A percentile compares a stretch with the other conserved stretches of the same genome.
phyloP scores from a whole-genome alignment of 2,329 filamentous ascomycete species.

The Penicillium crustosum region DNA sequence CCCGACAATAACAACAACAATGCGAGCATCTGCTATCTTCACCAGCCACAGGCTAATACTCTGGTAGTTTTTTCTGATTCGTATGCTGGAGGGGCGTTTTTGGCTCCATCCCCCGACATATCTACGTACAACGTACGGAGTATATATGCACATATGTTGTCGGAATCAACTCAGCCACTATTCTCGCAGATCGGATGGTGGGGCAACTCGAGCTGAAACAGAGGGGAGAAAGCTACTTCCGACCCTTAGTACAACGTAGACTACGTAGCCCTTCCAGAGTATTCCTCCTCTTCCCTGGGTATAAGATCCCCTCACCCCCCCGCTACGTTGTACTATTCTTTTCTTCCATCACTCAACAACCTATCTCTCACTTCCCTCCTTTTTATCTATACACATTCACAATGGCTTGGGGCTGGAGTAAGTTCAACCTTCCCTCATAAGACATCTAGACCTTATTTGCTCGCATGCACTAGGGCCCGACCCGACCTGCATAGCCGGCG shows the following conservation, averaged over 20 bases:
- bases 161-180: conserved; percentile 15
- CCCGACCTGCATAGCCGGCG: conserved; percentile 5
- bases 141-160: not conserved
- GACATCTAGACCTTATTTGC: not conserved
- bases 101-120: not conserved
- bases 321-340: not conserved
- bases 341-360: conserved; percentile 7
- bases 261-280: conserved; percentile 18
- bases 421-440: conserved; percentile 11
- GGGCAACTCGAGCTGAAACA: conserved; percentile 20
- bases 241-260: not conserved
- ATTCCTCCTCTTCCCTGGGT: conserved; percentile 14
- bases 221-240: conserved; percentile 2
- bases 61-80: not conserved
- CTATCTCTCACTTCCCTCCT: conserved; percentile 2
- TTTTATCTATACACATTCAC: conserved; percentile 19
- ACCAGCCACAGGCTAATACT: conserved; percentile 5
- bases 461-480: conserved; percentile 5
- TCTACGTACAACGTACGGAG: not conserved
- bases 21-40: conserved; percentile 9
- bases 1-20: not conserved
- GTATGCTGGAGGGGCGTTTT: conserved; percentile 2
- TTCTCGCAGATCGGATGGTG: conserved; percentile 12
- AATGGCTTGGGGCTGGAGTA: conserved; percentile 41
- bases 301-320: conserved; percentile 19